Base-by-base conservation (phyloP, 192 early-diverging fungal species). In the Coemansia sp. region DNA sequence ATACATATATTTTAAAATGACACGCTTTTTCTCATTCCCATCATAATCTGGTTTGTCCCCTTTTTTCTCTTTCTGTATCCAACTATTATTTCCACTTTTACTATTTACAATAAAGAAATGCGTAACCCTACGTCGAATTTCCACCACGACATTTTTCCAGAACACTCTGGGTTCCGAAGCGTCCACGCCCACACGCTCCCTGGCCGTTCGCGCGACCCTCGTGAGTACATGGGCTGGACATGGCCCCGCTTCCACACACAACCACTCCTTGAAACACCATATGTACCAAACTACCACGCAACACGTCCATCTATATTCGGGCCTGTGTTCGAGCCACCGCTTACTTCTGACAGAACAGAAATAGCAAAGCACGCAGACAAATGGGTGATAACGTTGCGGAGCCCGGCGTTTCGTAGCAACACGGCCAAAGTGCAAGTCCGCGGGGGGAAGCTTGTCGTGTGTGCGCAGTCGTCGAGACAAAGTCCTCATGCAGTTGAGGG, bases 141-240 rank as follows among this genome's bases (percentile, higher is more conserved):
- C 50, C 62, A 72, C 60, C 52, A 63, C 24, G 70, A 78, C 53
- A 69, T 78, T 39, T 78, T 65, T 29, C 19, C 70, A 1, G 52
- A 41, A 17, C 37, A 61, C 12, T 62, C 75, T 8, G 66, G 62
- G 15, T 78, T 78, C 66, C 75, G 67, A 5, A 78, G 63, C 39
- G 32, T 78, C 14, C 66, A 60, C 27, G 66, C 70, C 5, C 43
- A 56, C 25, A 68, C 69, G 9, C 53, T 72, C 14, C 66, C 70
- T 0, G 75, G 75, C n/a, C 69, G 75, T 21, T 50, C 59, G 12
- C 61, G 56, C 29, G 58, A 64, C 37, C 24, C 23, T 11, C 56
- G 35, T 2, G 61, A 57, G 66, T 68, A 54, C 63, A 39, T 24
- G 61, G 70, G 70, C 38, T 68, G 60, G 58, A 60, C 53, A 48